phyloP scores from a whole-genome alignment of 1,139 yeast species.

The Taphrina deformans region DNA sequence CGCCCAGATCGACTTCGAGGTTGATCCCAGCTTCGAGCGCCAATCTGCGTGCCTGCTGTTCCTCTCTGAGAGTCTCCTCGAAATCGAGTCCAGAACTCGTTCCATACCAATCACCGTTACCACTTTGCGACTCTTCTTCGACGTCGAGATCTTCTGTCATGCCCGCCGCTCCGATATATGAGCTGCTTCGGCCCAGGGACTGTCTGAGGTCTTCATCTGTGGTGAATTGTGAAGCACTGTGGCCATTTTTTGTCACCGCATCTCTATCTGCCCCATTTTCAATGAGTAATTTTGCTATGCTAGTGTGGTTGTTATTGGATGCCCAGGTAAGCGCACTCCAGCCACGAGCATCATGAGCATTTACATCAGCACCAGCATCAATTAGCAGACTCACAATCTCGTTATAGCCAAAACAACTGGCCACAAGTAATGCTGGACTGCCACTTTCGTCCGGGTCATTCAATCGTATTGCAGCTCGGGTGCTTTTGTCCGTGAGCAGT shows the following conservation, averaged over 20 bases:
- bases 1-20: constrained; percentile 45
- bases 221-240: constrained; percentile 48
- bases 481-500: constrained; percentile 4
- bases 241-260: constrained; percentile 45
- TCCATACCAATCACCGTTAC: constrained; percentile 44
- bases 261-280: constrained; percentile 46
- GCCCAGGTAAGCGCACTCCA: constrained; percentile 56
- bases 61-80: constrained; percentile 42
- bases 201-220: constrained; percentile 40
- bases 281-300: constrained; percentile 46
- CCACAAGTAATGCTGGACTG: constrained; percentile 48
- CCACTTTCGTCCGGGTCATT: constrained; percentile 48
- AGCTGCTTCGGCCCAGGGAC: constrained; percentile 35
- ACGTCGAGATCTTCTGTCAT: not conserved
- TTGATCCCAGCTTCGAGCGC: constrained; percentile 44
- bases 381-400: constrained; percentile 47
- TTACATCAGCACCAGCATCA: constrained; percentile 47
- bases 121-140: constrained; percentile 34
- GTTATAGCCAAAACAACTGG: constrained; percentile 50
- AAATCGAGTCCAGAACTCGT: constrained; percentile 40
- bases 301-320: constrained; percentile 47
- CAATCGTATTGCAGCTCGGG: constrained; percentile 35
- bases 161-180: constrained; percentile 31
- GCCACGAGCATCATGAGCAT: constrained; percentile 46
- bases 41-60: constrained; percentile 40